Conservation (phyloP, 2,329 filamentous ascomycete species). For the Diaporthe ilicicola region DNA sequence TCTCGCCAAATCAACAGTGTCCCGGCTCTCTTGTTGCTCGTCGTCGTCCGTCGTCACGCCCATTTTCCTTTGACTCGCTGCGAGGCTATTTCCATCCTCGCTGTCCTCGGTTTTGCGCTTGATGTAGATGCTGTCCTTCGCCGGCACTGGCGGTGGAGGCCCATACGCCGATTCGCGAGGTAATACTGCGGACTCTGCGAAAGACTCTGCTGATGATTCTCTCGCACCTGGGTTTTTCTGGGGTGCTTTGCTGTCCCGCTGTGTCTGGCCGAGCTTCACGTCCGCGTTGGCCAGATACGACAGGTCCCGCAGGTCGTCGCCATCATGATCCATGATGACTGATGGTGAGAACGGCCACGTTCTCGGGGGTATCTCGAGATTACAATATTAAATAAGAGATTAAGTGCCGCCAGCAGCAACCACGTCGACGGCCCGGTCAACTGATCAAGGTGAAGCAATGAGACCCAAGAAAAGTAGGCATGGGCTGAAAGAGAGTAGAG, state of each 20-base stretch:
- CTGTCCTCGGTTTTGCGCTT: background rate
- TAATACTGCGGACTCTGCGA: slow-evolving; percentile 20
- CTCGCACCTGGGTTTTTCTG: background rate
- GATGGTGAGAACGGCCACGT: background rate
- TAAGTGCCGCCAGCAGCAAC: slow-evolving; percentile 24
- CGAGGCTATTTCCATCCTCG: too few relatives aligned
- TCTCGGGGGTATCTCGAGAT: background rate
- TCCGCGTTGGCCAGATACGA: background rate
- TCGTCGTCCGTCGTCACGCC: background rate
- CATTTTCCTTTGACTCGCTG: background rate
- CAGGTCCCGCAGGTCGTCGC: background rate
- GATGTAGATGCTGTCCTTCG: slow-evolving; percentile 24
- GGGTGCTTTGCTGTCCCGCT: background rate
- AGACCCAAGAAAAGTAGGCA: background rate
- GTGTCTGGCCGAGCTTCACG: background rate
- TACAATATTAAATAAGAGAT: slow-evolving; percentile 15
- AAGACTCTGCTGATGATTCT: slow-evolving; percentile 9
- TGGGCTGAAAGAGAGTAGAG: background rate
- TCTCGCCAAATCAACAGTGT: background rate
- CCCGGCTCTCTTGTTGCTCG: background rate
- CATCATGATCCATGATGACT: slow-evolving; percentile 12
- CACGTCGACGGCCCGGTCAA: background rate
- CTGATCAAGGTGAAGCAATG: background rate
- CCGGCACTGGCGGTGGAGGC: slow-evolving; percentile 27
- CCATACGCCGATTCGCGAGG: slow-evolving; percentile 25